Evolutionary conservation across 192 early-diverging fungal genomes (phyloP), one percentile per base, ranked within the genome.

Genomic region (Umbelopsis vinacea): DNA sequence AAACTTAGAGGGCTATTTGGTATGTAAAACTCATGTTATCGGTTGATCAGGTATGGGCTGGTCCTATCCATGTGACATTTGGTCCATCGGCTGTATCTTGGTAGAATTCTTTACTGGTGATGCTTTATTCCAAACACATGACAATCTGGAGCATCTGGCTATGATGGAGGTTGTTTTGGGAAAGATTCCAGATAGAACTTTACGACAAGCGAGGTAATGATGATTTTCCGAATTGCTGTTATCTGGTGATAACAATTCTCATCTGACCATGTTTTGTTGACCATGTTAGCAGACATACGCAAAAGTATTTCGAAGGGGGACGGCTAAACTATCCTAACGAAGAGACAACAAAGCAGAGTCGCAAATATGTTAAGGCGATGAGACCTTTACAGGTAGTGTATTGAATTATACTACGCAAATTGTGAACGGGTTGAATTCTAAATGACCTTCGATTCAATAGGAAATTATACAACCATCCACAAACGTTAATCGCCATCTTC

Each of bases 1-100:
- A 1, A 43, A 43, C 6, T 4, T 43, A 6, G 2, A 11, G n/a
- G 40, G 40, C 40, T 11, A 12, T 43, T 12, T 7, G 40, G 11
- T 43, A 43, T 6, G 8, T 43, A 43, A 12, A 43, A 43, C 63
- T 38, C 6, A 66, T 26, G 17, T 35, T 66, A 19, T 21, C 10
- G 2, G 35, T 37, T 66, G 9, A 40, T 46, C 71, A 84, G 82
- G 83, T 24, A 74, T 94, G 45, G 94, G 95, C 14, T 99, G 97
- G 97, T 95, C 93, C 21, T 99, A 91, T 82, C 91, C 96, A 14
- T 97, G 96, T 81, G 97, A 99, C 79, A 92, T 98, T 86, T 99
- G 97, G 97, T 97, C 95, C 10, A 80, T 97, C 67, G 97, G 97
- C 9, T 99, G 97, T 85, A 97, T 99, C 54, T 88, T 99, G 23